phyloP scores from a whole-genome alignment of 257 asterid species.

The Solanum dulcamara region DNA sequence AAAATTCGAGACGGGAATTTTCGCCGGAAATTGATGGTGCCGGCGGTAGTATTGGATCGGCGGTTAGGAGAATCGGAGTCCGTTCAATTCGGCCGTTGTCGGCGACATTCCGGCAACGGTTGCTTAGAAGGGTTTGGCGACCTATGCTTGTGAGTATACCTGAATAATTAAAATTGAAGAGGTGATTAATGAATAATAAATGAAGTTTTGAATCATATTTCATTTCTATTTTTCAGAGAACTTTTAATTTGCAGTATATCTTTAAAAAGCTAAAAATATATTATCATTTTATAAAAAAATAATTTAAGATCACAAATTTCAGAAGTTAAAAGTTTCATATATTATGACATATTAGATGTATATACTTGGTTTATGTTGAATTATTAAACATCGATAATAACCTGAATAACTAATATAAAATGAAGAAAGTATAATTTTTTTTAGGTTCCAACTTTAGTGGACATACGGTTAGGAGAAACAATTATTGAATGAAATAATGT shows the following conservation, averaged over 20 bases:
- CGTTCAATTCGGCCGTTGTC: conserved; percentile 40
- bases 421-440: too few species aligned
- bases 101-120: conserved; percentile 46
- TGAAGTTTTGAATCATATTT: neutral
- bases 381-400: too few species aligned
- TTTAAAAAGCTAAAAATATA: neutral
- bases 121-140: conserved; percentile 55
- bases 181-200: neutral
- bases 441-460: too few species aligned
- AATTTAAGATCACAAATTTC: too few species aligned
- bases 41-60: conserved; percentile 6
- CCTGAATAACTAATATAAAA: too few species aligned
- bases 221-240: neutral
- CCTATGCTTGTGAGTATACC: conserved; percentile 52
- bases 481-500: too few species aligned
- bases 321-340: too few species aligned
- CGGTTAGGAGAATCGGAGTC: conserved; percentile 4
- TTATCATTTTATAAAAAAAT: neutral
- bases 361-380: too few species aligned
- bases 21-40: conserved; percentile 3
- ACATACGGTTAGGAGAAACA: too few species aligned
- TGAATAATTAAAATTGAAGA: conserved; percentile 14
- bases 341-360: too few species aligned
- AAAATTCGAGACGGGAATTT: conserved; percentile 23
- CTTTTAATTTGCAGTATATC: neutral